These are phyloP conservation scores for Neopestalotiopsis clavispora DNA, from an alignment of 2,329 filamentous ascomycete species.

Conservation along the genomic window DNA sequence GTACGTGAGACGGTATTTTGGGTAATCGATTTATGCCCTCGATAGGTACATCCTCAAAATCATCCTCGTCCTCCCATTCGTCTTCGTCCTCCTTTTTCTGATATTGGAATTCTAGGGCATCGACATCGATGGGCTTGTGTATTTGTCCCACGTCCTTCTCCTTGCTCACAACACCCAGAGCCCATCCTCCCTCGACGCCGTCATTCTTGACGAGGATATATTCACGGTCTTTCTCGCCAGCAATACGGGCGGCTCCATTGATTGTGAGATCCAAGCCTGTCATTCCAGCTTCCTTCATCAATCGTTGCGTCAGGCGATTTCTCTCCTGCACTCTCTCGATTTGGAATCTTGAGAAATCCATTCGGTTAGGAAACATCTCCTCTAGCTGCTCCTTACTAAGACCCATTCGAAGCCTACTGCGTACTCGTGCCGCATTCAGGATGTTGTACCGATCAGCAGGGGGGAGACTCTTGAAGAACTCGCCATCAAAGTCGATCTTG, in stretches of 20 bases:
- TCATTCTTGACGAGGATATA: conserved; percentile 97
- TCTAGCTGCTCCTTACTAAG: conserved; percentile 96
- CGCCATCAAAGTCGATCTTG: conserved; percentile 96
- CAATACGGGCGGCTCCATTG: conserved; percentile 69
- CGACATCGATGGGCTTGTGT: conserved; percentile 91
- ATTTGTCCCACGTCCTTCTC: conserved; percentile 79
- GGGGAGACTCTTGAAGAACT: conserved; percentile 92
- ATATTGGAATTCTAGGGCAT: conserved; percentile 65
- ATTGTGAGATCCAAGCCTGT: conserved; percentile 75
- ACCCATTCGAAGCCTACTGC: conserved; percentile 91
- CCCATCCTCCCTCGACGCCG: conserved; percentile 94
- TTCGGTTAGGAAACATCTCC: conserved; percentile 94
- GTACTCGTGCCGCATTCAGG: conserved; percentile 86
- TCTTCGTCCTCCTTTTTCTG: conserved; percentile 61
- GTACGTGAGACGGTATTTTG: conserved; percentile 49
- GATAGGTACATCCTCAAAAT: conserved; percentile 92
- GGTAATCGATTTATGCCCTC: conserved; percentile 87
- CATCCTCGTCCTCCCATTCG: conserved; percentile 70
- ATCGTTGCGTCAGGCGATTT: conserved; percentile 89
- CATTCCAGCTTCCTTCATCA: conserved; percentile 96
- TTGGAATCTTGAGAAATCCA: conserved; percentile 96
- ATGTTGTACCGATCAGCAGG: conserved; percentile 95
- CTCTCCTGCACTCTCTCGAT: conserved; percentile 92
- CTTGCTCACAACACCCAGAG: conserved; percentile 87
- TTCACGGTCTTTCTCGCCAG: conserved; percentile 86